phyloP scores from a whole-genome alignment of 441 rosid species.

The Erodium chrysanthum region DNA sequence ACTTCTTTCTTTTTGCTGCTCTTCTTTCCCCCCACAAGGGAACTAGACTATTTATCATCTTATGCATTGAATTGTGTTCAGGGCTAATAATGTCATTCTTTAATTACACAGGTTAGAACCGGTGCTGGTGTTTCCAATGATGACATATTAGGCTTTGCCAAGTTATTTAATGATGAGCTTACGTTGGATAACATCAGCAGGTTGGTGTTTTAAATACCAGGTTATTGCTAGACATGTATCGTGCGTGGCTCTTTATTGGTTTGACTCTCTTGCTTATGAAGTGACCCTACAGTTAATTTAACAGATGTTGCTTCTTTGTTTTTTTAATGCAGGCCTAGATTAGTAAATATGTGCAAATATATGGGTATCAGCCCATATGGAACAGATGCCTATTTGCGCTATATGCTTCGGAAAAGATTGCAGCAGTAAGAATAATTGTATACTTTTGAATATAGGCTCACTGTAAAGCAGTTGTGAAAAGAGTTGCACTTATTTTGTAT shows the following conservation, averaged over 20 bases:
- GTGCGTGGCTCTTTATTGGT: neutral
- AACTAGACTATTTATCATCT: constrained; percentile 6
- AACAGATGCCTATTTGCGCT: constrained; percentile 68
- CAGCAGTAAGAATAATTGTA: constrained; percentile 38
- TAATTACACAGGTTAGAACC: constrained; percentile 46
- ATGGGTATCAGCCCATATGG: constrained; percentile 73
- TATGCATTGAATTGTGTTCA: constrained; percentile 2
- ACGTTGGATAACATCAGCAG: constrained; percentile 72
- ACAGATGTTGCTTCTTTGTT: constrained; percentile 20
- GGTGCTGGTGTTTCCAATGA: constrained; percentile 65
- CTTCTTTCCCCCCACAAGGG: constrained; percentile 7
- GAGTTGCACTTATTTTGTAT: neutral
- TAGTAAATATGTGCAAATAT: constrained; percentile 74
- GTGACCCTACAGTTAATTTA: constrained; percentile 10
- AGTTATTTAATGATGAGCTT: constrained; percentile 64
- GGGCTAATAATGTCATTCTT: constrained; percentile 14
- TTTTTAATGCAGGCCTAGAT: constrained; percentile 45
- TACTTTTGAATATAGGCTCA: constrained; percentile 6
- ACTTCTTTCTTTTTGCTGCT: constrained; percentile 9
- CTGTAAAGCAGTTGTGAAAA: neutral
- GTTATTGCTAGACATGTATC: neutral
- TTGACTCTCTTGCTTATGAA: constrained; percentile 13
- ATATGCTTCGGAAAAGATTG: constrained; percentile 59
- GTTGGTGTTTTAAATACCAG: constrained; percentile 23
- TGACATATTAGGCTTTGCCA: constrained; percentile 67